A percentile compares a stretch with the other conserved stretches of the same genome.
Conservation (phyloP, 768 basidiomycete genomes). For the Boletus rubescentipes region DNA sequence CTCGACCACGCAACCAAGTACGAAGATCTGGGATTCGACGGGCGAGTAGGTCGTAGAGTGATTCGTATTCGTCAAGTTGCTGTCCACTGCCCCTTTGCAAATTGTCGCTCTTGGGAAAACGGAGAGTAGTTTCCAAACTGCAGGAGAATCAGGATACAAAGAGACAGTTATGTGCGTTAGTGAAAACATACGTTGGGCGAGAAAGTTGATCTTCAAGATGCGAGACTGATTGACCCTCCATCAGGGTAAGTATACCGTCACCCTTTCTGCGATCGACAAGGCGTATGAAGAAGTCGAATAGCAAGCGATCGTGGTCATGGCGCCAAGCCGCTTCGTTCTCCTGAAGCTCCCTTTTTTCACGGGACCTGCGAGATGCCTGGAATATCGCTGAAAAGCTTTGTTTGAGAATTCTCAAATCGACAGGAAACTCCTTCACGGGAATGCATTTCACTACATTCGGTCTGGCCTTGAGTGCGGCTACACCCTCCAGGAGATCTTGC, state of each 20-base stretch:
- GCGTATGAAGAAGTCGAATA: slow-evolving; percentile 11
- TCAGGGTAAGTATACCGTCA: neutral
- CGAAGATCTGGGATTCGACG: neutral
- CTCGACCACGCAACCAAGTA: neutral
- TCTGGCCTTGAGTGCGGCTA: neutral
- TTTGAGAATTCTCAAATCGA: slow-evolving; percentile 2
- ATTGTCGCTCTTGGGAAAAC: neutral
- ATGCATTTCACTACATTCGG: neutral
- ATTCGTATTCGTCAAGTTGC: neutral
- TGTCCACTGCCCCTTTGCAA: neutral
- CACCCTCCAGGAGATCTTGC: neutral
- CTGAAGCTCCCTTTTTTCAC: neutral
- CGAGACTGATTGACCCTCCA: neutral
- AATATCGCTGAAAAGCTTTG: slow-evolving; percentile 13
- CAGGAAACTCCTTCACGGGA: neutral
- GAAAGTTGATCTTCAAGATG: slow-evolving; percentile 1
- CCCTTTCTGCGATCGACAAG: neutral
- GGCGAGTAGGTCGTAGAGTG: fast-evolving
- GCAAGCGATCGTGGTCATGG: slow-evolving; percentile 9
- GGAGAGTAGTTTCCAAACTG: slow-evolving; percentile 2
- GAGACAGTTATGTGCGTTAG: neutral
- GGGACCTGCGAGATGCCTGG: slow-evolving; percentile 8
- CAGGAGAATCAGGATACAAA: neutral
- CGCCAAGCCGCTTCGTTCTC: slow-evolving; percentile 3
- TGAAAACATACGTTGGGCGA: slow-evolving; percentile 3